Evolutionary conservation across 371 early-diverging fungal genomes (phyloP).

Genomic region (Mucor mucedo): DNA sequence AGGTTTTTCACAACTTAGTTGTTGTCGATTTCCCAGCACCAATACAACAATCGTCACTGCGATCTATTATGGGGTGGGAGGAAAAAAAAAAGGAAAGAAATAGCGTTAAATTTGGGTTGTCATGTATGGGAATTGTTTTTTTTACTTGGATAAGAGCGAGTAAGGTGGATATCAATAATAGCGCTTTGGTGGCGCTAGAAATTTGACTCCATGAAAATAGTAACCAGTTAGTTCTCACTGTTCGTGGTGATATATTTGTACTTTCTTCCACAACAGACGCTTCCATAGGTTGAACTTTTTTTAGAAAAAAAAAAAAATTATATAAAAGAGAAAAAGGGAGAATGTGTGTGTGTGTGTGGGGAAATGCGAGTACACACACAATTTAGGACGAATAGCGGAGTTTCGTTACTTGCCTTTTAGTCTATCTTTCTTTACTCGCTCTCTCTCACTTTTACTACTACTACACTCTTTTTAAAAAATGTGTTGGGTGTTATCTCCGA

Average conservation of each 20-base stretch:
- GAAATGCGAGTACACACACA: too few relatives aligned
- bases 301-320: neutral
- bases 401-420: too few relatives aligned
- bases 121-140: neutral
- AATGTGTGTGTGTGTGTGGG: neutral
- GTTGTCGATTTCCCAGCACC: neutral
- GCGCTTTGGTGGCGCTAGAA: constrained; percentile 27
- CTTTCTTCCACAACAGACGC: neutral
- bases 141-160: constrained; percentile 27
- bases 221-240: constrained; percentile 34
- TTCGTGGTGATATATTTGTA: constrained; percentile 19
- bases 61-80: constrained; percentile 7
- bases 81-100: too few relatives aligned
- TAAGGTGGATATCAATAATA: constrained; percentile 24
- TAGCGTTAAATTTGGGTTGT: too few relatives aligned
- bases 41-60: constrained; percentile 1
- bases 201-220: constrained; percentile 27
- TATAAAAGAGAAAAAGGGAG: neutral
- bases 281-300: neutral
- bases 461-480: too few relatives aligned
- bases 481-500: too few relatives aligned
- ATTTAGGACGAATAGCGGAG: too few relatives aligned
- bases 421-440: too few relatives aligned
- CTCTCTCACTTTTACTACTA: too few relatives aligned
- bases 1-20: constrained; percentile 40